Evolutionary conservation across 2,329 filamentous ascomycete genomes (phyloP).

Genomic region (Plectosphaerella cucumerina): DNA sequence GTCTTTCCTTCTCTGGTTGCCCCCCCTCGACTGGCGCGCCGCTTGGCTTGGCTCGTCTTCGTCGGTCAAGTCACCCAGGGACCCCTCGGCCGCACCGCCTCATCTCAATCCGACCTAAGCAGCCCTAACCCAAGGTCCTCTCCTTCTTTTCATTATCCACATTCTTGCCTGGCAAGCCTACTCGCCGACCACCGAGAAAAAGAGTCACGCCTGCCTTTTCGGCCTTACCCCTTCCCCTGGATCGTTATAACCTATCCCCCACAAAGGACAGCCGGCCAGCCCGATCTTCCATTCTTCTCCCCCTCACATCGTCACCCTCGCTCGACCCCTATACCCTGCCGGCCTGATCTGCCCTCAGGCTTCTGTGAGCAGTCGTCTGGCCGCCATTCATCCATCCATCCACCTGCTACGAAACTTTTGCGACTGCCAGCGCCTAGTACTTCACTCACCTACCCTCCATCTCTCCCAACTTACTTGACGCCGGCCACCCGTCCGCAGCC

Average conservation of each 20-base stretch:
- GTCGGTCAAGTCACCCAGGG: not conserved
- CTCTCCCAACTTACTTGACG: conserved; percentile 2
- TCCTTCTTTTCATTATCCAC: not conserved
- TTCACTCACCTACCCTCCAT: not conserved
- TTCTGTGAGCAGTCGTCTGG: too few relatives aligned
- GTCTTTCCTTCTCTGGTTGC: not conserved
- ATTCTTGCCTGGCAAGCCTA: not conserved
- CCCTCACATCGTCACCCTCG: not conserved
- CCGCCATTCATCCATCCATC: too few relatives aligned
- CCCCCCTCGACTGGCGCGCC: not conserved
- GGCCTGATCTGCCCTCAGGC: not conserved
- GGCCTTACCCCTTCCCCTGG: not conserved
- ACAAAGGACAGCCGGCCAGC: not conserved
- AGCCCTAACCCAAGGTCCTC: not conserved
- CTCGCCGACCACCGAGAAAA: not conserved
- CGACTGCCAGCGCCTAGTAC: too few relatives aligned
- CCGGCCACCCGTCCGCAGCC: not conserved
- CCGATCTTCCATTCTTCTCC: not conserved
- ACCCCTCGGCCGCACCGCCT: not conserved
- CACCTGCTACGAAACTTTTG: too few relatives aligned
- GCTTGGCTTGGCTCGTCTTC: not conserved
- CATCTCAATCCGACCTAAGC: not conserved
- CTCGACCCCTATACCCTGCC: not conserved
- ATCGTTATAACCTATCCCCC: conserved; percentile 1
- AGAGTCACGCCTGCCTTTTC: not conserved